Base-by-base conservation (phyloP, 2,329 filamentous ascomycete species). In the Penicillium paneum region DNA sequence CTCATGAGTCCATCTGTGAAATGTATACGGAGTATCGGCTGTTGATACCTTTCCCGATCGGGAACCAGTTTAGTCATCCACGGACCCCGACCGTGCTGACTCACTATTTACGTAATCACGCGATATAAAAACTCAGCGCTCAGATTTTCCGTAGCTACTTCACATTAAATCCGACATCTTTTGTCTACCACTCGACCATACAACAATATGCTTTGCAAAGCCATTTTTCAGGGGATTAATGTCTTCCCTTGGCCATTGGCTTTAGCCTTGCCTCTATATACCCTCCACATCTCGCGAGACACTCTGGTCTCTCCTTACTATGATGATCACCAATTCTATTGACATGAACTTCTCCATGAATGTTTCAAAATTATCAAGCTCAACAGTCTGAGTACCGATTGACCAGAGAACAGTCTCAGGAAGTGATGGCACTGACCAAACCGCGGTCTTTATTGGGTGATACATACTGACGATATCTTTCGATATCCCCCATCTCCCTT, bases 361-460 rank as follows among this genome's bases (percentile, higher is more conserved):
- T 66, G 60, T 57, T 39, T 53, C 42, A 54, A 61, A 61, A 59
- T 60, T 59, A 62, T 65, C 64, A 68, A 70, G 66, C 64, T 68
- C 66, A 68, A 68, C 65, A 68, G 64, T 68, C 65, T 69, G 66
- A 68, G 64, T 64, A 36, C 38, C 32, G 34, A 34, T 44, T 36
- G 41, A 54, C 52, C 52, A 54, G 51, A 53, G 39, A 24, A 43
- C 5, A 46, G 34, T 47, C 49, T 47, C 34, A 31, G 13, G 17
- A 38, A 24, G 7, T 26, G 19, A 28, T 24, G 3, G 11, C 12
- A 8, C n/a, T 1, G 7, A 28, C 8, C 26, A 32, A 13, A 26
- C 6, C 26, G 38, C 17, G 38, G 42, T 38, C 38, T 34, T n/a
- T 1, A 41, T 29, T 29, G 34, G 8, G 28, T 28, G 6, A 17